Percentiles rank a stretch among this genome's conserved stretches.
These are phyloP conservation scores for Senecio squalidus DNA, from an alignment of 140 eudicot species.

Conservation along the genomic window DNA sequence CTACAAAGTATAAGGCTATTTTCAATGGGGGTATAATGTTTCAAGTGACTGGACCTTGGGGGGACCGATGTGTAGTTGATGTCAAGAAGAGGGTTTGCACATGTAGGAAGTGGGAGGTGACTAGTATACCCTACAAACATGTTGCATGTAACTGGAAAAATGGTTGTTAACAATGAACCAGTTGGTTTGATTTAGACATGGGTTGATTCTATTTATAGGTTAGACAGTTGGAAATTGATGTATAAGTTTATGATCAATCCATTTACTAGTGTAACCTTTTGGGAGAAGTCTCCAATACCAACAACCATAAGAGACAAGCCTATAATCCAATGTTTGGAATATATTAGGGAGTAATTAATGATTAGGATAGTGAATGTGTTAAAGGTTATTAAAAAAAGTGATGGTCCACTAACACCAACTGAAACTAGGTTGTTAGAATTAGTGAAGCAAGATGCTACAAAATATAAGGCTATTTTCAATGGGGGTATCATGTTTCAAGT, in stretches of 20 bases:
- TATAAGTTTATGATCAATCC: too few relatives aligned
- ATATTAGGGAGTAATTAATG: too few relatives aligned
- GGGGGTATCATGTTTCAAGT: not conserved
- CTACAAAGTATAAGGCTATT: not conserved
- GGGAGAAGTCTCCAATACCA: too few relatives aligned
- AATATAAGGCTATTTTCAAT: not conserved
- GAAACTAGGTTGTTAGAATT: not conserved
- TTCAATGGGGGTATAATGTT: not conserved
- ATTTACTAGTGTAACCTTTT: too few relatives aligned
- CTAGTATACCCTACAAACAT: not conserved
- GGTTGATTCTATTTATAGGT: too few relatives aligned
- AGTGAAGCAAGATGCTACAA: not conserved
- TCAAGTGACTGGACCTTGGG: constrained; percentile 1
- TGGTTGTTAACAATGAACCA: not conserved
- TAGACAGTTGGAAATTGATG: too few relatives aligned
- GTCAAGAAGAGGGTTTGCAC: not conserved
- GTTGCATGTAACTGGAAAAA: not conserved
- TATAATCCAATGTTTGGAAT: too few relatives aligned
- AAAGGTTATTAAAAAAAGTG: not conserved
- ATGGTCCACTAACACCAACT: not conserved
- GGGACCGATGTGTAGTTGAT: not conserved
- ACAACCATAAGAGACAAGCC: too few relatives aligned
- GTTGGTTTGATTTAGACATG: too few relatives aligned
- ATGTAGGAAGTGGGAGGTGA: too few relatives aligned
- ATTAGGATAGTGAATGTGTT: too few relatives aligned